Evolutionary conservation across 805 yeast species (phyloP), one percentile per base, ranked within the genome.

Genomic region (Schwanniomyces pseudopolymorphus): DNA sequence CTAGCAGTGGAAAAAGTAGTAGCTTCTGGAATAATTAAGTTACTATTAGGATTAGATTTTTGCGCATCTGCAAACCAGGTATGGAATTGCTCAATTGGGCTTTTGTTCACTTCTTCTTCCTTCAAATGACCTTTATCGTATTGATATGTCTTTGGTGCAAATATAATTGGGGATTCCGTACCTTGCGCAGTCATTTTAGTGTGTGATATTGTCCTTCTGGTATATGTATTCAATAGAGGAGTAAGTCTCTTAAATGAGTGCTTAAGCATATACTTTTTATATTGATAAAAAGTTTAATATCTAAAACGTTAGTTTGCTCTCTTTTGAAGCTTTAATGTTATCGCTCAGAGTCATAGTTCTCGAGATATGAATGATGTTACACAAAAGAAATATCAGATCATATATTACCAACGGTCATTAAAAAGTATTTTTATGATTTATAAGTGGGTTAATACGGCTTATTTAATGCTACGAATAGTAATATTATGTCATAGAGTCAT

Each of bases 81-180:
- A 50, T 83, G 80, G 71, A 94, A 94, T 64, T 89, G 96, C 8
- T 69, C 70, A 16, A 89, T 80, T 19, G 97, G 97, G 52, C 80
- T 79, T 5, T 62, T 36, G 10, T 60, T 62, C 11, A 89, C 67
- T 22, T 87, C 81, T 0, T 65, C 47, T 38, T 79, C 83, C 41
- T 77, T 74, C 46, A 90, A 67, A 13, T 80, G 74, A 37, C 72
- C 80, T 60, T 87, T 85, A 47, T 84, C 84, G 66, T 91, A 91
- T 64, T 91, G 97, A 56, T 88, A 87, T 0, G 96, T 88, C 57
- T 84, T 80, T 19, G 96, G 96, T 2, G 96, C 96, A 66, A 89
- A 83, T 57, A 75, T 65, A 43, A 72, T 56, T 11, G 74, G 74
- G 10, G 54, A 49, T 41, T 59, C 58, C n/a, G 56, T 46, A 17